These are phyloP conservation scores for Parietaria judaica DNA, from an alignment of 306 rosid species.

Conservation along the genomic window DNA sequence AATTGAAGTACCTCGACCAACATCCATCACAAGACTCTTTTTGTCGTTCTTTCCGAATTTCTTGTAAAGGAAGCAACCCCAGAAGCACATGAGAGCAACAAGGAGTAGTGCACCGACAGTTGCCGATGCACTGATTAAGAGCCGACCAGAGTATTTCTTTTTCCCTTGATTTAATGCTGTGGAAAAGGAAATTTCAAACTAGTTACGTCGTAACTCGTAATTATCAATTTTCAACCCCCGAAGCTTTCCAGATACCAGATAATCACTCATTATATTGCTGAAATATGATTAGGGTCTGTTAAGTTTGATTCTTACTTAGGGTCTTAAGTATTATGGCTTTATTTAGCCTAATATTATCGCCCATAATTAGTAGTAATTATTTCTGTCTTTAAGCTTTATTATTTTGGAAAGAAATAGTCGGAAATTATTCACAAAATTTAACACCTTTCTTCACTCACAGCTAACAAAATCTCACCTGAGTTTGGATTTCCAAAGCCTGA, in stretches of 20 bases:
- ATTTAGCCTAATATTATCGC: no score
- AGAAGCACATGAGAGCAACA: conserved; percentile 99
- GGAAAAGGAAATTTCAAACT: background rate
- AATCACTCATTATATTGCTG: no score
- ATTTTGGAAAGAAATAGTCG: background rate
- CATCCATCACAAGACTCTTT: conserved; percentile 65
- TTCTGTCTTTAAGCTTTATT: no score
- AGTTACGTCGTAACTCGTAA: no score
- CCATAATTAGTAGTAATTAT: no score
- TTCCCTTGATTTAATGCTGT: conserved; percentile 60
- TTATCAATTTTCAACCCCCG: no score
- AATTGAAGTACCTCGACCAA: conserved; percentile 62
- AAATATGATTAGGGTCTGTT: no score
- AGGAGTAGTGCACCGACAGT: conserved; percentile 96
- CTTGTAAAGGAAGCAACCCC: conserved; percentile 97
- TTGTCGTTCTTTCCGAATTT: conserved; percentile 76
- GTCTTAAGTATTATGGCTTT: no score
- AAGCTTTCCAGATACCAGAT: no score
- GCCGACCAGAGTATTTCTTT: conserved; percentile 84
- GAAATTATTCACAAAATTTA: background rate
- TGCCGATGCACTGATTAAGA: conserved; percentile 95
- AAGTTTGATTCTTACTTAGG: no score
- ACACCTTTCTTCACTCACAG: conserved; percentile 5
- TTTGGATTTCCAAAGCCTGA: conserved; percentile 30
- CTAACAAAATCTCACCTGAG: conserved; percentile 39